A percentile compares a stretch with the other conserved stretches of the same genome.
phyloP scores from a whole-genome alignment of 2,329 filamentous ascomycete genomes.

The Cladorrhinum sp. region DNA sequence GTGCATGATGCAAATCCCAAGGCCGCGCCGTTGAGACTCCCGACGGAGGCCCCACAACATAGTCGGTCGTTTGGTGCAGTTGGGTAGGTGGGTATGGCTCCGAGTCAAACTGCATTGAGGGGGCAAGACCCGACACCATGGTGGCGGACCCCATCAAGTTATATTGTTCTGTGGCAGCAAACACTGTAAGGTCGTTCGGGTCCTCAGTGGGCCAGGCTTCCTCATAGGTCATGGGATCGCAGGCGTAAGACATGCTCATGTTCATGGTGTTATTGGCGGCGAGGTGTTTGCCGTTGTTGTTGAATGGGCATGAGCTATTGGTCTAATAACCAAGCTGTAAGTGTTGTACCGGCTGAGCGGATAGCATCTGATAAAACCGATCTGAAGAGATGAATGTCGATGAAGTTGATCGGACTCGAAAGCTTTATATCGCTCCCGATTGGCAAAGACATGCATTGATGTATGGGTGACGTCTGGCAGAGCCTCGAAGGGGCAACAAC shows the following conservation, averaged over 20 bases:
- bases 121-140: neutral
- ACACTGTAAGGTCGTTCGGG: neutral
- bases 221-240: neutral
- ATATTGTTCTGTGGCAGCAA: neutral
- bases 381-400: neutral
- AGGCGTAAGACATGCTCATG: neutral
- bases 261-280: neutral
- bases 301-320: too few species aligned
- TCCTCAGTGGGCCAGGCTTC: neutral
- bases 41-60: neutral
- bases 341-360: too few species aligned
- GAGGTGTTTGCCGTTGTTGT: too few species aligned
- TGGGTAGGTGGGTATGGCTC: neutral
- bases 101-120: neutral
- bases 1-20: neutral
- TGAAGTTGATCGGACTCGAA: neutral
- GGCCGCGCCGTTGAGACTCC: neutral
- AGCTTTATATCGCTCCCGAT: neutral
- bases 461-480: neutral
- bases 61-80: neutral
- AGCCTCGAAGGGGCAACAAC: neutral
- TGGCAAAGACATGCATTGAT: neutral
- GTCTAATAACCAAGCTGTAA: too few species aligned
- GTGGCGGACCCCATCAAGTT: neutral
- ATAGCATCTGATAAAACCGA: neutral